Percentiles rank a stretch among this genome's conserved stretches.
These are phyloP conservation scores for Amanita pallidorosea DNA, from an alignment of 768 basidiomycete genomes.

Conservation along the genomic window DNA sequence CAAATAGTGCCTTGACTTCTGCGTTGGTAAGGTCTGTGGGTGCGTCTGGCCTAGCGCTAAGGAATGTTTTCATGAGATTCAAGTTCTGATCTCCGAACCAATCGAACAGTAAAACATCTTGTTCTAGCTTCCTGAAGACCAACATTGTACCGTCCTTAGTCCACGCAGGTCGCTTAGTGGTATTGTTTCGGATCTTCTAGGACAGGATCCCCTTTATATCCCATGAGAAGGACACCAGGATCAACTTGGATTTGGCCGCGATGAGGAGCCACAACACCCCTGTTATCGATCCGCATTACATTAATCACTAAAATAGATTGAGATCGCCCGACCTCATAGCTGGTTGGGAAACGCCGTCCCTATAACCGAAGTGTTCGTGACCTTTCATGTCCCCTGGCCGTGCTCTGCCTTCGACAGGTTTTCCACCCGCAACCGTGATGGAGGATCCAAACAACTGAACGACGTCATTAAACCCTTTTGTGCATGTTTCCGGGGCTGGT, in stretches of 20 bases:
- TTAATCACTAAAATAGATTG: too few species aligned
- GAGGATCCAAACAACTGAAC: too few species aligned
- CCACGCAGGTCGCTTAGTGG: slow-evolving; percentile 16
- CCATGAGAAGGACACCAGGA: not conserved
- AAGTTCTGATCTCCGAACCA: not conserved
- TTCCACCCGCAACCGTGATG: too few species aligned
- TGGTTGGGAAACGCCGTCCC: not conserved
- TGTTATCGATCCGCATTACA: not conserved
- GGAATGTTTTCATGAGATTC: not conserved
- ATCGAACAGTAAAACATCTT: slow-evolving; percentile 16
- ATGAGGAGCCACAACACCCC: not conserved
- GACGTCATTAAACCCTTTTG: too few species aligned
- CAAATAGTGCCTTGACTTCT: not conserved
- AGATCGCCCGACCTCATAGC: not conserved
- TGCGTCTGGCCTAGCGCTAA: not conserved
- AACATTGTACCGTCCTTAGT: slow-evolving; percentile 23
- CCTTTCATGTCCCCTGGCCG: too few species aligned
- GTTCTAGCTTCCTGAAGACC: slow-evolving; percentile 23
- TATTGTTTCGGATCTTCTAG: not conserved
- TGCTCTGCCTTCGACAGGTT: too few species aligned
- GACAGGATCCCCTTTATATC: not conserved
- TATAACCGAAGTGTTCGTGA: not conserved
- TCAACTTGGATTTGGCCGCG: not conserved
- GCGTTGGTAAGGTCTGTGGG: not conserved
- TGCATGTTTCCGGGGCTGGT: too few species aligned